Evolutionary conservation across 2,329 filamentous ascomycete species (phyloP).

Genomic region (Neobulgaria alba): DNA sequence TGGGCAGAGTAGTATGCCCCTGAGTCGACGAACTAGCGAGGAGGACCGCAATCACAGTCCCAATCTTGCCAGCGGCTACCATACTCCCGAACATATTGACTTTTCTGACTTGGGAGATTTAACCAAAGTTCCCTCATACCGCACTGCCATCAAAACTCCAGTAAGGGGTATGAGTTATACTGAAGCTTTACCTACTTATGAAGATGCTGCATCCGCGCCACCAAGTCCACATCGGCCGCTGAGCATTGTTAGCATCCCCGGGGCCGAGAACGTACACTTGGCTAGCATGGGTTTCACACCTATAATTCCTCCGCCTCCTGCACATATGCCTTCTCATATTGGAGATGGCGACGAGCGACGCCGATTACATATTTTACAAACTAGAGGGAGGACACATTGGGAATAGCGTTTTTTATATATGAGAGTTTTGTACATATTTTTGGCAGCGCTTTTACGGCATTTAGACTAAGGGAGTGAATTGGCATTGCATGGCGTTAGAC

Average conservation of each 20-base stretch:
- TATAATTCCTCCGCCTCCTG: slow-evolving; percentile 17
- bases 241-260: slow-evolving; percentile 9
- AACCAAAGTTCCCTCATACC: slow-evolving; percentile 69
- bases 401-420: background rate
- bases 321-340: slow-evolving; percentile 6
- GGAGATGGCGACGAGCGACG: slow-evolving; percentile 22
- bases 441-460: background rate
- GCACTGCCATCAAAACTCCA: slow-evolving; percentile 61
- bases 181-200: slow-evolving; percentile 57
- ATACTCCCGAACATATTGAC: slow-evolving; percentile 49
- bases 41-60: slow-evolving; percentile 33
- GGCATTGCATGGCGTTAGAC: too few relatives aligned
- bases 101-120: slow-evolving; percentile 53
- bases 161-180: slow-evolving; percentile 42
- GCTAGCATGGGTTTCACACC: slow-evolving; percentile 23
- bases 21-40: slow-evolving; percentile 38
- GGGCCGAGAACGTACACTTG: slow-evolving; percentile 4
- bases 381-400: slow-evolving; percentile 18
- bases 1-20: slow-evolving; percentile 26
- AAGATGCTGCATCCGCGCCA: slow-evolving; percentile 48
- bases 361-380: slow-evolving; percentile 22
- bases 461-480: background rate
- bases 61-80: slow-evolving; percentile 37
- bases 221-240: slow-evolving; percentile 22
- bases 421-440: background rate